phyloP scores from a whole-genome alignment of 2,329 filamentous ascomycete genomes.

The Alternaria gaisen region DNA sequence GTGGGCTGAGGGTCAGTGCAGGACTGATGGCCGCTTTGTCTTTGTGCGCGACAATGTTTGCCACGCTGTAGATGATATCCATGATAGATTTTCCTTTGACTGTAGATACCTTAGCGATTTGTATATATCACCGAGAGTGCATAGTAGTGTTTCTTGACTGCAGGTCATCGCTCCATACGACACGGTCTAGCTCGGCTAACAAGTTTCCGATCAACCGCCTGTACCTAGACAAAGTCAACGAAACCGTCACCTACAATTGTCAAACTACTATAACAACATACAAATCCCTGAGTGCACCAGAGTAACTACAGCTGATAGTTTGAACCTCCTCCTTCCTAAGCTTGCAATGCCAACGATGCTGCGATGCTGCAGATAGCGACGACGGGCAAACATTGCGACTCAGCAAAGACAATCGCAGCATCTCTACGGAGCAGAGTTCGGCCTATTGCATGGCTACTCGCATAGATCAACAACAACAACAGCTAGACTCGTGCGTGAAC shows the following conservation, averaged over 20 bases:
- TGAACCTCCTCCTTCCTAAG: not conserved
- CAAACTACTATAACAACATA: not conserved
- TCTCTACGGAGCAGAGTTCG: not conserved
- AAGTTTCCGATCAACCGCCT: not conserved
- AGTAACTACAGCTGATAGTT: not conserved
- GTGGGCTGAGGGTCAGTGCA: constrained; percentile 16
- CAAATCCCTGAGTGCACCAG: not conserved
- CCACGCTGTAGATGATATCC: constrained; percentile 3
- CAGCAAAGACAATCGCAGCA: not conserved
- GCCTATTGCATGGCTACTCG: not conserved
- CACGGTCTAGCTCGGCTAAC: not conserved
- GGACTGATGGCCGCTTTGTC: constrained; percentile 18
- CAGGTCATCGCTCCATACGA: not conserved
- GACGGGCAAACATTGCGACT: not conserved
- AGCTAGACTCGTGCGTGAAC: not conserved
- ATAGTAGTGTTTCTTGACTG: not conserved
- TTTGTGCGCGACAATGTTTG: constrained; percentile 6
- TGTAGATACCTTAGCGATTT: constrained; percentile 12
- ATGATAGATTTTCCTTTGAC: not conserved
- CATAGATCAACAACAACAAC: not conserved
- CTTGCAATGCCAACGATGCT: not conserved
- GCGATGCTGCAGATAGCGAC: not conserved
- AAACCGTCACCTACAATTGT: not conserved
- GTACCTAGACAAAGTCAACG: not conserved
- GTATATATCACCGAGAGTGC: not conserved